Evolutionary conservation across 208 protist species (phyloP).

Genomic region (Baffinella frigidus): DNA sequence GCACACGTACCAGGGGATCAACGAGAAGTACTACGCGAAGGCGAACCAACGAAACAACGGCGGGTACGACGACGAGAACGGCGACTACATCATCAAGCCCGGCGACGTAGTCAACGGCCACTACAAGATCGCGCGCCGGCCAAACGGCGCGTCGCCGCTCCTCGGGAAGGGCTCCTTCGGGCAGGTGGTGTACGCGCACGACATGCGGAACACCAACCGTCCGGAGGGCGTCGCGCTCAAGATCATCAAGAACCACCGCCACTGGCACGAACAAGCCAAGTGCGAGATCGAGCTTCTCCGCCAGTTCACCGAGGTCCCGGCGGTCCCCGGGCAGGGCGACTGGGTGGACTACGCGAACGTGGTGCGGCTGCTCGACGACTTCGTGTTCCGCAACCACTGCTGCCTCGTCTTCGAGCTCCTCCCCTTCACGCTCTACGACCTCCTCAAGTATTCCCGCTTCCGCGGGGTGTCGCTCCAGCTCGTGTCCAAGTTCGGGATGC

Average conservation of each 20-base stretch:
- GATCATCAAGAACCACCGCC: constrained; percentile 60
- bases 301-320: background rate
- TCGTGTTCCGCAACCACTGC: constrained; percentile 82
- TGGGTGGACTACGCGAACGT: constrained; percentile 54
- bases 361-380: constrained; percentile 75
- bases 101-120: constrained; percentile 23
- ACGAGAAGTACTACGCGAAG: constrained; percentile 47
- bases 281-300: constrained; percentile 75
- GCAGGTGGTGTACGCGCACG: constrained; percentile 55
- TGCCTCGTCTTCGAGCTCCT: constrained; percentile 95
- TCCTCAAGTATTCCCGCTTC: constrained; percentile 81
- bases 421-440: constrained; percentile 92
- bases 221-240: constrained; percentile 25
- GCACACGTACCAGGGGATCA: constrained; percentile 53
- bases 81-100: constrained; percentile 33
- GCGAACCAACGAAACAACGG: background rate
- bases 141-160: constrained; percentile 29
- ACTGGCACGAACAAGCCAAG: constrained; percentile 47
- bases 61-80: constrained; percentile 21
- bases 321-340: background rate
- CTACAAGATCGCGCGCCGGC: background rate
- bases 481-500: constrained; percentile 84
- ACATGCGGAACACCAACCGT: background rate
- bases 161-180: constrained; percentile 78
- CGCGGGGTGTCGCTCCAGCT: constrained; percentile 80